Evolutionary conservation across 1,284 basidiomycete genomes (phyloP).

Genomic region (Cryptococcus sp.): DNA sequence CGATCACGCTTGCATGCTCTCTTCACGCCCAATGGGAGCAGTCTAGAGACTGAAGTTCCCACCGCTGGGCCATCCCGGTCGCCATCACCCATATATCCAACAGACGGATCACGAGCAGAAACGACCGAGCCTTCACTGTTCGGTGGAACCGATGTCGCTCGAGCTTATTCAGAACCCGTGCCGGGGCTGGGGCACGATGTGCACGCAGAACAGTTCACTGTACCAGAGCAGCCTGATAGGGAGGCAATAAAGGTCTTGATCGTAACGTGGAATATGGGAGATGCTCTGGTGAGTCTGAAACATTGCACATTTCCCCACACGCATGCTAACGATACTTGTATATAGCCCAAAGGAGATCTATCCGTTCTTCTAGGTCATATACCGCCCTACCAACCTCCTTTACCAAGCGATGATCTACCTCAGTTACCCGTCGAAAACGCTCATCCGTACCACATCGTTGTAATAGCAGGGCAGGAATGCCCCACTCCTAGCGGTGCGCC

Average conservation of each 20-base stretch:
- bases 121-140: too few relatives aligned
- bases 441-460: constrained; percentile 59
- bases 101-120: neutral
- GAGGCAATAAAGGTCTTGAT: constrained; percentile 56
- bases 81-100: neutral
- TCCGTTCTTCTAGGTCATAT: constrained; percentile 56
- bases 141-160: neutral
- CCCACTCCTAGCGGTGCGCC: constrained; percentile 53
- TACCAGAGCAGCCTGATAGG: constrained; percentile 29
- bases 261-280: constrained; percentile 59
- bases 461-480: constrained; percentile 57
- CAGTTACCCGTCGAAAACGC: constrained; percentile 36
- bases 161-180: constrained; percentile 6
- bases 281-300: constrained; percentile 48
- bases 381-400: constrained; percentile 48
- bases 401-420: constrained; percentile 25
- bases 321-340: neutral
- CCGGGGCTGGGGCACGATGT: neutral
- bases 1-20: constrained; percentile 25
- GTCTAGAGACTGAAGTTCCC: neutral
- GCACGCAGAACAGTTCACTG: neutral
- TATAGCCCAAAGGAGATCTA: constrained; percentile 56
- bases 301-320: neutral
- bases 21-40: constrained; percentile 12
- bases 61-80: neutral